Evolutionary conservation across 257 asterid genomes (phyloP), one percentile per base, ranked within the genome.

Genomic region (Buddleja alternifolia): DNA sequence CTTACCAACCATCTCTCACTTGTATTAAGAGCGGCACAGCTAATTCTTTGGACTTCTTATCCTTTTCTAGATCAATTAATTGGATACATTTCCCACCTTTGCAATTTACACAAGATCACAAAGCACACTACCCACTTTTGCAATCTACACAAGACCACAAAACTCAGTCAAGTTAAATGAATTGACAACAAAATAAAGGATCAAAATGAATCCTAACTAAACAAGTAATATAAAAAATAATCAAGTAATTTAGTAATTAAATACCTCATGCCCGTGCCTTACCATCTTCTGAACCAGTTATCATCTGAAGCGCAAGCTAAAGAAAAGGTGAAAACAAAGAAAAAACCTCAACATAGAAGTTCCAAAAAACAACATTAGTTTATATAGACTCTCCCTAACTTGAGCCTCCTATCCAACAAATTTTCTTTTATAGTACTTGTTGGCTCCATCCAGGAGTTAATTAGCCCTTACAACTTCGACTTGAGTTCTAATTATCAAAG

Each of bases 271-370:
- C 83, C 40, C 93, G 87, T 45, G 93, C 88, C 10, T 94, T 82
- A 71, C 99, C 96, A 73, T 93, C 99, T 87, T 93, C 99, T 58
- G 99, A 93, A 78, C 99, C 99, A 72, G 99, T 93, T 70, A 93
- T 79, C 41, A 93, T 83, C 99, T 90, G 93, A 80, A 79, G 79
- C 42, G 54, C 60, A 73, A 50, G 48, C 58, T 29, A 58, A 44
- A n/a, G n/a, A 55, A 68, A 58, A 67, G 60, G 55, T 34, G 55
- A n/a, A 65, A 56, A 29, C n/a, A 47, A 62, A 66, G 41, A 64
- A 66, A n/a, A 53, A 69, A 47, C 45, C 57, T 48, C 63, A 24
- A 34, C 7, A 51, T 4, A 73, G 42, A 63, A 46, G 42, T 29
- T 55, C 2, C 51, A 6, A 63, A 55, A n/a, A 29, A 63, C 37